Evolutionary conservation across 345 rosid species (phyloP), one percentile per base, ranked within the genome.

Genomic region (Eucalyptus tenuipes): DNA sequence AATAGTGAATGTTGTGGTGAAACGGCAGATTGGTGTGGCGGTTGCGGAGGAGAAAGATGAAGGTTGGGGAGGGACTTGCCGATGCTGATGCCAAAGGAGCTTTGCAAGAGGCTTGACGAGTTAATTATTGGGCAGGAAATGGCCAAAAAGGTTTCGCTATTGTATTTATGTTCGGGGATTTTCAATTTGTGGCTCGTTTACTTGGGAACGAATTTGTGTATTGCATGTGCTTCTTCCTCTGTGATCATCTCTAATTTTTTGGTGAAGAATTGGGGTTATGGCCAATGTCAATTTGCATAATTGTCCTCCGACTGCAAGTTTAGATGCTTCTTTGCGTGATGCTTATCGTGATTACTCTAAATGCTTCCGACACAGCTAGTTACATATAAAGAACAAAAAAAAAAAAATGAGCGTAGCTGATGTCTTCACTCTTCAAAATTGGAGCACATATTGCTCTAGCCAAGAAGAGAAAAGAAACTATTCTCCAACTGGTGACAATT

Each of bases 101-200:
- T 96, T 40, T 94, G 93, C 86, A 93, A 90, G 91, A 92, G 94
- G n/a, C 93, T 98, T 68, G 96, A 95, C 86, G 93, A 96, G 89
- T 96, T 95, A 90, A 98, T 98, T 27, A 93, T 96, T 89, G 98
- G 99, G 80, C 99, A 98, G 90, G 95, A 93, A 29, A 94, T 93
- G 89, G 99, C 99, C 10, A 97, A 97, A 93, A 97, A 96, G 99
- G 99, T 97, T 52, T 44, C 59, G 27, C 50, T 57, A 4, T 82
- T 45, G 71, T 61, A 27, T 61, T 40, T 50, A 13, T 87, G 53
- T 6, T 45, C 10, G 22, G 68, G 18, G 57, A 14, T 37, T 20
- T 88, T 53, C 24, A 40, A 14, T 40, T 15, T 53, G 22, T 8
- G 57, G 57, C 24, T 53, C 25, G 10, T 20, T 18, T 53, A 22